Evolutionary conservation across 768 basidiomycete species (phyloP).

Genomic region (Russula abietina): DNA sequence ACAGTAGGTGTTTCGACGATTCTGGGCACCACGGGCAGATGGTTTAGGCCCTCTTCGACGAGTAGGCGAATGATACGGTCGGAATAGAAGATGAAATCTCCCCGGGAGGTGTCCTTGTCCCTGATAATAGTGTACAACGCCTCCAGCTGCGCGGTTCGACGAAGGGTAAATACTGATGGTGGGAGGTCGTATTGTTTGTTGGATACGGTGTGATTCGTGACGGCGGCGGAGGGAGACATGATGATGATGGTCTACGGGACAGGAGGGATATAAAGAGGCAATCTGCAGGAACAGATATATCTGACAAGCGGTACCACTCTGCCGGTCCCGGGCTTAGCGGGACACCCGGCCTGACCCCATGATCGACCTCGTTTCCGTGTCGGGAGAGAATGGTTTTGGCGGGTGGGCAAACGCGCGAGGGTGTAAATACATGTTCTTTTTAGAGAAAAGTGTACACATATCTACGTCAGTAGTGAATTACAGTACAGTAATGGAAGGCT

Average conservation of each 20-base stretch:
- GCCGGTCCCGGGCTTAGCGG: too few relatives aligned
- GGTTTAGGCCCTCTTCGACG: constrained; percentile 86
- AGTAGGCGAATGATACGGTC: constrained; percentile 84
- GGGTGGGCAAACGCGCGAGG: too few relatives aligned
- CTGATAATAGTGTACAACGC: constrained; percentile 94
- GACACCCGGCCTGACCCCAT: too few relatives aligned
- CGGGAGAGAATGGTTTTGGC: too few relatives aligned
- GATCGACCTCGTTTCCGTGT: too few relatives aligned
- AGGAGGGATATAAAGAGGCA: neutral
- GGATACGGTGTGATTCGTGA: neutral
- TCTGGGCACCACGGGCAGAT: constrained; percentile 69
- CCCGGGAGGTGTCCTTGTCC: constrained; percentile 78
- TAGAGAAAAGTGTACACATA: too few relatives aligned
- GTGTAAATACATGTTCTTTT: too few relatives aligned
- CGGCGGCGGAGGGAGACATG: constrained; percentile 11
- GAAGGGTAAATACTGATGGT: constrained; percentile 81
- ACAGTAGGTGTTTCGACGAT: constrained; percentile 81
- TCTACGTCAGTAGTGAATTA: too few relatives aligned
- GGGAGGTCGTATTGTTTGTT: constrained; percentile 38
- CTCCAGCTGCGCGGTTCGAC: constrained; percentile 88
- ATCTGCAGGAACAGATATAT: neutral
- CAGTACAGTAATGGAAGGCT: too few relatives aligned
- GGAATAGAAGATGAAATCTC: constrained; percentile 95
- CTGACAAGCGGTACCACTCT: too few relatives aligned
- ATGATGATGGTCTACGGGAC: neutral